Evolutionary conservation across 1,284 basidiomycete genomes (phyloP).

Genomic region (Ceratobasidium sp.): DNA sequence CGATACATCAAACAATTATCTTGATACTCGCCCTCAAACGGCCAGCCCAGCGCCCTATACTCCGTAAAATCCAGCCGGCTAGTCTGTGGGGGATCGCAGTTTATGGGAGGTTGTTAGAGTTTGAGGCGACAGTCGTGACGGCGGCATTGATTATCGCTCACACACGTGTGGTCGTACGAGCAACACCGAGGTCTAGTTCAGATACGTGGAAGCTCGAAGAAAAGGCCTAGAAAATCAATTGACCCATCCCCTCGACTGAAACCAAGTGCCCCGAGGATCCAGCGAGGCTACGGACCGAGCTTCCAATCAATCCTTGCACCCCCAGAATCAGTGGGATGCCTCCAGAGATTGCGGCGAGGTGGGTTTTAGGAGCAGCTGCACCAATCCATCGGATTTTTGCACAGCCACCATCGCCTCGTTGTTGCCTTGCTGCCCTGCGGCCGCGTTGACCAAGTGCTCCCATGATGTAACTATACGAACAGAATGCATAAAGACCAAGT

Average conservation of each 20-base stretch:
- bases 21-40: background rate
- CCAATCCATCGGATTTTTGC: background rate
- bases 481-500: background rate
- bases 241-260: background rate
- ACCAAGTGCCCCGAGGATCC: background rate
- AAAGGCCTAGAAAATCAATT: background rate
- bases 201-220: too few species aligned
- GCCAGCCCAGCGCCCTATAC: background rate
- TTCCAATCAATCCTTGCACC: background rate
- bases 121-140: background rate
- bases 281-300: background rate
- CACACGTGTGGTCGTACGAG: too few species aligned
- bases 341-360: background rate
- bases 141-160: background rate
- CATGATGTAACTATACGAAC: constrained; percentile 14
- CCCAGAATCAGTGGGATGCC: background rate
- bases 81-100: background rate
- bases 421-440: background rate
- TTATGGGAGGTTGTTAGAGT: background rate
- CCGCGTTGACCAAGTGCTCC: background rate
- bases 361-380: background rate
- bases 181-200: too few species aligned
- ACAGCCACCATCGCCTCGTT: constrained; percentile 28
- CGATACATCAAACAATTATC: background rate
- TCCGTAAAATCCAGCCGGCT: background rate